Evolutionary conservation across 208 protist genomes (phyloP), one percentile per base, ranked within the genome.

Genomic region (Leishmania braziliensis): DNA sequence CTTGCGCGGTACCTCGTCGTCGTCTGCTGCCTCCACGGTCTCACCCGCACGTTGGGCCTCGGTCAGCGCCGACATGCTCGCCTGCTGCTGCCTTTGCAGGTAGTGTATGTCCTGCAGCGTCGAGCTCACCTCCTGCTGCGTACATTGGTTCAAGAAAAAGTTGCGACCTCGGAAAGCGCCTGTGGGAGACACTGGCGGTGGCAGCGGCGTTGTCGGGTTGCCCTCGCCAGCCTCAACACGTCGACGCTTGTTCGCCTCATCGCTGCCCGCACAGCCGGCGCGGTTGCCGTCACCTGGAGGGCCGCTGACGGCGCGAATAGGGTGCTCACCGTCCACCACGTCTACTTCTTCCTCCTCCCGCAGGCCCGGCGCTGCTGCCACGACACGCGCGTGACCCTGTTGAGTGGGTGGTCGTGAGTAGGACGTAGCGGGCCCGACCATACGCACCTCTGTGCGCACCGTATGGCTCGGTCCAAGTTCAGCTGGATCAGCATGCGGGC

Each of bases 391-490:
- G 48, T 62, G 79, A 50, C 79, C 75, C 62, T 72, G 62, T 66
- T 81, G 76, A 51, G 53, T 60, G 3, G 60, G 60, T 29, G n/a
- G 71, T 8, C 68, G 43, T 70, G 69, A 65, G 48, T 70, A 56
- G 46, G 84, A 73, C 46, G 62, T 66, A 29, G 79, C 43, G 26
- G 82, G 78, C 33, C 81, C 85, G n/a, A 86, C 53, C 74, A 95
- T 90, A 39, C 84, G 83, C 75, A 97, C 87, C 81, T 89, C 86
- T 29, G 89, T 80, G 76, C 90, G 83, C 29, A 97, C 89, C 2
- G 80, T 92, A 69, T 86, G 88, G 36, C 74, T 84, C 70, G 84
- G 84, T 0, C 80, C 86, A 39, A 86, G 77, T 54, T 84, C 82
- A 43, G 84, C 60, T 51, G 79, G 79, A 56, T 87, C 80, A 36